Percentiles rank a stretch among this genome's conserved stretches.
Conservation (phyloP, 2,329 filamentous ascomycete species). For the Hymenoscyphus repandus region DNA sequence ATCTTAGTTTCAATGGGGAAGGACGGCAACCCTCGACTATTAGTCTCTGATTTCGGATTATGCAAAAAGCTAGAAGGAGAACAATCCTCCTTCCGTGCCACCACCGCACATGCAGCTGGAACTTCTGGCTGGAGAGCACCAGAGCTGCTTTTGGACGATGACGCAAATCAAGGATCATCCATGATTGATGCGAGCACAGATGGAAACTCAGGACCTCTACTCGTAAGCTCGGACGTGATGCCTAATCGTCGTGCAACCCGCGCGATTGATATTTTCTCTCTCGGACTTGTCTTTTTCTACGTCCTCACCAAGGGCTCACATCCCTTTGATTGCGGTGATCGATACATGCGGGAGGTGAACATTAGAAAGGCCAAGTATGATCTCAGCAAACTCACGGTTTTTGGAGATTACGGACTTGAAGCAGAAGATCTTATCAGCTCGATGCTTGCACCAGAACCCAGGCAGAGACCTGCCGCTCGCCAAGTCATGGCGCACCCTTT, state of each 20-base stretch:
- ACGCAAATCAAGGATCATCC: conserved; percentile 46
- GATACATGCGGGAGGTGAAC: conserved; percentile 94
- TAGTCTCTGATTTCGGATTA: conserved; percentile 96
- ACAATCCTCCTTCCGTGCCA: conserved; percentile 90
- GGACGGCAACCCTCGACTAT: conserved; percentile 67
- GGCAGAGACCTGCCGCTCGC: conserved; percentile 61
- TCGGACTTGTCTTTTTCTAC: conserved; percentile 98
- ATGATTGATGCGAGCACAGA: conserved; percentile 49
- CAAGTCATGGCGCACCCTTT: conserved; percentile 91
- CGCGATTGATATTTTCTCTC: conserved; percentile 94
- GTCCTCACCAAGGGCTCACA: conserved; percentile 91
- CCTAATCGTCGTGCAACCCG: conserved; percentile 78
- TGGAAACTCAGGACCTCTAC: conserved; percentile 55
- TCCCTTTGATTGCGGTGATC: conserved; percentile 89
- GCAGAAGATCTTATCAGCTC: conserved; percentile 79
- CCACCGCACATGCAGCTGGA: conserved; percentile 86
- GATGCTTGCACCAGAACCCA: conserved; percentile 62
- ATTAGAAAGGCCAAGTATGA: conserved; percentile 86
- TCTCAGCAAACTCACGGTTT: conserved; percentile 62
- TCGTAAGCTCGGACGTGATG: conserved; percentile 52
- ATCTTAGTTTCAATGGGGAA: conserved; percentile 78
- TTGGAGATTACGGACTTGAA: conserved; percentile 82
- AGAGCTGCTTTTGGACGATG: conserved; percentile 80
- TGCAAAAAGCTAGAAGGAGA: conserved; percentile 96
- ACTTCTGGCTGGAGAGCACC: conserved; percentile 96